phyloP scores from a whole-genome alignment of 441 rosid species.

The Capsella rubella region DNA sequence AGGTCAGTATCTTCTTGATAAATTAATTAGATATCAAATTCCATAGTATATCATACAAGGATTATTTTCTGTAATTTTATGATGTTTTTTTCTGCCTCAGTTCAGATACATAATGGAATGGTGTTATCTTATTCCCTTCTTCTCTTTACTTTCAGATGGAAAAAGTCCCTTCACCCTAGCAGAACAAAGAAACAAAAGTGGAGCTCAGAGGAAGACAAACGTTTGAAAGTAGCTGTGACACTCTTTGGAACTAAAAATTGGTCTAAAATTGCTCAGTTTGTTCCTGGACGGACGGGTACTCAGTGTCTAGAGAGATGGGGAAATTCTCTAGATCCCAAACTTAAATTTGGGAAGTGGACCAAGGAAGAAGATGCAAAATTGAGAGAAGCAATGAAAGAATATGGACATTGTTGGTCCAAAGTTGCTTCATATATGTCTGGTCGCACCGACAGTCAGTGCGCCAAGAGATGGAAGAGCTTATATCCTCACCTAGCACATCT shows the following conservation, averaged over 20 bases:
- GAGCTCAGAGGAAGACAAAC: conserved; percentile 71
- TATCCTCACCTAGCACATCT: conserved; percentile 47
- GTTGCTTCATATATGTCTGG: conserved; percentile 61
- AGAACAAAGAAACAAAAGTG: conserved; percentile 57
- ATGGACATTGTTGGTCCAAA: conserved; percentile 68
- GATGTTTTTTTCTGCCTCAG: not conserved
- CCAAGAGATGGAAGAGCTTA: conserved; percentile 80
- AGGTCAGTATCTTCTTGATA: conserved; percentile 59
- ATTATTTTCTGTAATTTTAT: not conserved
- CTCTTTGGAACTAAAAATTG: conserved; percentile 47
- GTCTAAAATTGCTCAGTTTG: conserved; percentile 74
- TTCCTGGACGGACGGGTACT: conserved; percentile 68
- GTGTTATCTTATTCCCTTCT: not conserved
- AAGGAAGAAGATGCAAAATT: conserved; percentile 79
- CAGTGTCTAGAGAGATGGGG: conserved; percentile 96
- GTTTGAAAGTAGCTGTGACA: conserved; percentile 75
- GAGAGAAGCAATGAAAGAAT: conserved; percentile 44
- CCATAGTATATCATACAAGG: not conserved
- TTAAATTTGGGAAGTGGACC: conserved; percentile 69
- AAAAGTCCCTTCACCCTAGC: conserved; percentile 61
- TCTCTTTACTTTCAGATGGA: conserved; percentile 64
- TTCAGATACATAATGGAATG: not conserved
- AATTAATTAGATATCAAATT: not conserved
- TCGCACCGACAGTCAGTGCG: conserved; percentile 86
- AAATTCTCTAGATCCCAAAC: conserved; percentile 76